Evolutionary conservation across 306 rosid genomes (phyloP).

Genomic region (Gynostemma pentaphyllum): DNA sequence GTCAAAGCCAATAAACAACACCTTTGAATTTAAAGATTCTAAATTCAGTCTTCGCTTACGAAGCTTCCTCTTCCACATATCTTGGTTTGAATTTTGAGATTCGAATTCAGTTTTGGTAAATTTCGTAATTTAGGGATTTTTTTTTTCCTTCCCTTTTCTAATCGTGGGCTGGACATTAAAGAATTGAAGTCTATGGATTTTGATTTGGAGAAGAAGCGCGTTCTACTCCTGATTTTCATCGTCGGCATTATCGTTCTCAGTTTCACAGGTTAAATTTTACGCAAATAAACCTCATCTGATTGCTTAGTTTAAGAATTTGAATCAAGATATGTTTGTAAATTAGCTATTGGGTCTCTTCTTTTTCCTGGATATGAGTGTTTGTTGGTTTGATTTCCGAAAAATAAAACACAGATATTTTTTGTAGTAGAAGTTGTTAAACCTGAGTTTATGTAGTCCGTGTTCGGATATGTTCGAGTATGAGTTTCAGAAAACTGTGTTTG

Average conservation of each 20-base stretch:
- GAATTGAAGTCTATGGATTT: conserved; percentile 41
- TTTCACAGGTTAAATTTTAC: conserved; percentile 40
- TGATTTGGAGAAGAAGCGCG: conserved; percentile 35
- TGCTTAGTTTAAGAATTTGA: not conserved
- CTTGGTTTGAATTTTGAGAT: not conserved
- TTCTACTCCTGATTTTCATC: conserved; percentile 30
- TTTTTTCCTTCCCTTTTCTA: conserved; percentile 12
- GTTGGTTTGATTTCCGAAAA: not conserved
- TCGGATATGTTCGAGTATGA: no score
- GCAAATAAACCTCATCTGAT: not conserved
- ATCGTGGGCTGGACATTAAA: not conserved
- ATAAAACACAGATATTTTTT: no score
- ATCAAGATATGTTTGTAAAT: not conserved
- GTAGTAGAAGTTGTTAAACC: no score
- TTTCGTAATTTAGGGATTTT: not conserved
- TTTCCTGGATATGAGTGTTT: not conserved
- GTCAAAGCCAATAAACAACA: not conserved
- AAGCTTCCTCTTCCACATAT: not conserved
- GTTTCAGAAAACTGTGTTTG: no score
- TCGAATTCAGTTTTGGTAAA: not conserved
- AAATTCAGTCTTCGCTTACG: not conserved
- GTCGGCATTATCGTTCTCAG: conserved; percentile 50
- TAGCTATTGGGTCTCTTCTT: not conserved
- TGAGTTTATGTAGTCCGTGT: no score
- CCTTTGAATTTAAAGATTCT: not conserved